These are phyloP conservation scores for Cyclotella distinguenda DNA, from an alignment of 108 stramenopile genomes.

Conservation along the genomic window DNA sequence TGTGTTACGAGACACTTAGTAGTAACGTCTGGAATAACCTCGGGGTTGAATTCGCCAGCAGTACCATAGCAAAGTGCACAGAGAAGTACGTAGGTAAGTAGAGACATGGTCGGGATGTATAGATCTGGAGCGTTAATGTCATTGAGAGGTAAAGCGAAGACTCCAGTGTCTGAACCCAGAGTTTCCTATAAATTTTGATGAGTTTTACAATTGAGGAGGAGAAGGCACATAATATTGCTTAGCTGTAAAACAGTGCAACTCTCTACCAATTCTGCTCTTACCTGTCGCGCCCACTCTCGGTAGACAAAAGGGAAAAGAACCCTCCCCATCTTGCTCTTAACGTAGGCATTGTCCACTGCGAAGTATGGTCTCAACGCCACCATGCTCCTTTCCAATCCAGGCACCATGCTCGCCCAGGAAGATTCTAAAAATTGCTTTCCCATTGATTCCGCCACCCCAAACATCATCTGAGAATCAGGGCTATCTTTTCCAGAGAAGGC, in stretches of 20 bases:
- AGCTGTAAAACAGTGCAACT: not conserved
- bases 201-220: too few relatives aligned
- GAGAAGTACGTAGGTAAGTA: slow-evolving; percentile 93
- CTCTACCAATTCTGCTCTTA: slow-evolving; percentile 7
- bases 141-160: slow-evolving; percentile 74
- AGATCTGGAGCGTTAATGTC: slow-evolving; percentile 98
- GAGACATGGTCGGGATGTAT: slow-evolving; percentile 95
- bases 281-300: slow-evolving; percentile 80
- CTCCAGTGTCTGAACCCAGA: not conserved
- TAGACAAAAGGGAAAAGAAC: slow-evolving; percentile 86
- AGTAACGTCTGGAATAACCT: slow-evolving; percentile 88
- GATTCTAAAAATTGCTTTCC: slow-evolving; percentile 55
- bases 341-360: slow-evolving; percentile 95
- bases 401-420: slow-evolving; percentile 63
- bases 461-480: slow-evolving; percentile 45
- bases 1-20: slow-evolving; percentile 88
- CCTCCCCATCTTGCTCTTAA: slow-evolving; percentile 83
- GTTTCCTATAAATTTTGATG: not conserved
- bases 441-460: slow-evolving; percentile 54
- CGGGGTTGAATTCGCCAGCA: slow-evolving; percentile 86
- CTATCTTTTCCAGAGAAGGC: slow-evolving; percentile 21
- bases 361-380: slow-evolving; percentile 82
- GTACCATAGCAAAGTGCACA: slow-evolving; percentile 91
- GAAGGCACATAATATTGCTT: too few relatives aligned
- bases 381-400: slow-evolving; percentile 79